Evolutionary conservation across 1,284 basidiomycete species (phyloP), one percentile per base, ranked within the genome.

Genomic region (Serendipita sp.): DNA sequence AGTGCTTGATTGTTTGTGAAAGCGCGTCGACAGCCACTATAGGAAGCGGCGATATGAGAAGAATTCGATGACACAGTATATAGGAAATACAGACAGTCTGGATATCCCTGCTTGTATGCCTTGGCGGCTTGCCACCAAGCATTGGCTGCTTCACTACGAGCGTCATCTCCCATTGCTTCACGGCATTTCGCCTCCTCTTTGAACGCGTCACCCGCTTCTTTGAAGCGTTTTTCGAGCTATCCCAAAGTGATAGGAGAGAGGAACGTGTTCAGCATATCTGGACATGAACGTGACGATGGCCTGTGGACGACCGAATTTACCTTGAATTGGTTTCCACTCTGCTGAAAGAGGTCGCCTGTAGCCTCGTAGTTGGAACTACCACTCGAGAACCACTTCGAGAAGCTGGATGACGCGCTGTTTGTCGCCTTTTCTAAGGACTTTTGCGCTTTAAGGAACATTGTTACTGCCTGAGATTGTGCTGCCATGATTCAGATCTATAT

Each of bases 41-140:
- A 64, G 60, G 60, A 60, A 60, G 60, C 67, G 61, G 15, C 26
- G 43, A 35, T 62, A 65, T 70, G 50, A 44, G 17, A 42, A 60
- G 41, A 13, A 50, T 60, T 29, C 55, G 47, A 62, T 49, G 26
- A 29, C 45, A 30, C 22, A 34, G 60, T 29, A 44, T 62, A 47
- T 8, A 61, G 35, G 38, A 65, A 49, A 35, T 6, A 75, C 85
- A 72, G 70, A 94, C 93, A 77, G 67, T 90, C 86, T 10, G 92
- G 71, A 61, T 82, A 83, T 17, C 83, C 84, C 74, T 88, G 82
- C 78, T 96, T 97, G 78, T 89, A 97, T 30, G 88, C 85, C 76
- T 96, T 97, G 42, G 90, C 85, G 22, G 94, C 93, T 70, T 94
- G 94, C 89, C 93, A 95, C 85, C 88, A 97, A 15, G 93, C 92